These are phyloP conservation scores for Candida tropicalis DNA, from an alignment of 1,139 yeast genomes.

Conservation along the genomic window DNA sequence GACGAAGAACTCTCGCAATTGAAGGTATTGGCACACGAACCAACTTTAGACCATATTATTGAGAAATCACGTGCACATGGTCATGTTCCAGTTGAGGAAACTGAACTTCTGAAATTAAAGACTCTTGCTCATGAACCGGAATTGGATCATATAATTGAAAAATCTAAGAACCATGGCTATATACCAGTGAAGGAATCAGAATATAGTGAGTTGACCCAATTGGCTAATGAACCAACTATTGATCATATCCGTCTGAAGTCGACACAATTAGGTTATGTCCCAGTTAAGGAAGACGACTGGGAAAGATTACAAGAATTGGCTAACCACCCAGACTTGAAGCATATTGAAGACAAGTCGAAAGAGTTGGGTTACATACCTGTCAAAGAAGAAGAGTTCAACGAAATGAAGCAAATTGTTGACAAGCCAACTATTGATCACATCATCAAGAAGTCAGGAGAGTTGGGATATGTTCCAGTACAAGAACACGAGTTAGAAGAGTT, in stretches of 20 bases:
- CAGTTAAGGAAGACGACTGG: conserved; percentile 14
- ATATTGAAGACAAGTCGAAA: conserved; percentile 25
- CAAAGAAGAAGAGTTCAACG: conserved; percentile 12
- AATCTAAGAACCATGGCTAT: conserved; percentile 19
- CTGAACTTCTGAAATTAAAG: conserved; percentile 13
- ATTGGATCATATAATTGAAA: conserved; percentile 14
- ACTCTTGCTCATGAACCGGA: conserved; percentile 22
- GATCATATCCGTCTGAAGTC: conserved; percentile 21
- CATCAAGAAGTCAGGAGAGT: conserved; percentile 15
- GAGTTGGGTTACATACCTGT: conserved; percentile 1
- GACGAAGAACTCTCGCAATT: conserved; percentile 30
- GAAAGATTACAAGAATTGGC: conserved; percentile 15
- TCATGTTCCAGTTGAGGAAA: conserved; percentile 17
- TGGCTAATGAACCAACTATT: conserved; percentile 21
- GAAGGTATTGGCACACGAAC: conserved; percentile 23
- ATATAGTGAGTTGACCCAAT: conserved; percentile 11
- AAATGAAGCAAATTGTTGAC: conserved; percentile 1
- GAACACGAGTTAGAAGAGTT: conserved; percentile 19
- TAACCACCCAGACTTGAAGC: conserved; percentile 28
- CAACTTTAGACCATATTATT: conserved; percentile 26
- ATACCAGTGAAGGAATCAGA: conserved; percentile 22
- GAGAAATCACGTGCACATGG: conserved; percentile 26
- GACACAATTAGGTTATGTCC: conserved; percentile 11
- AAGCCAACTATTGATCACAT: conserved; percentile 19
- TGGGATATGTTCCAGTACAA: conserved; percentile 21